phyloP scores from a whole-genome alignment of 2,329 filamentous ascomycete genomes.

The Aspergillus pseudoglaucus region DNA sequence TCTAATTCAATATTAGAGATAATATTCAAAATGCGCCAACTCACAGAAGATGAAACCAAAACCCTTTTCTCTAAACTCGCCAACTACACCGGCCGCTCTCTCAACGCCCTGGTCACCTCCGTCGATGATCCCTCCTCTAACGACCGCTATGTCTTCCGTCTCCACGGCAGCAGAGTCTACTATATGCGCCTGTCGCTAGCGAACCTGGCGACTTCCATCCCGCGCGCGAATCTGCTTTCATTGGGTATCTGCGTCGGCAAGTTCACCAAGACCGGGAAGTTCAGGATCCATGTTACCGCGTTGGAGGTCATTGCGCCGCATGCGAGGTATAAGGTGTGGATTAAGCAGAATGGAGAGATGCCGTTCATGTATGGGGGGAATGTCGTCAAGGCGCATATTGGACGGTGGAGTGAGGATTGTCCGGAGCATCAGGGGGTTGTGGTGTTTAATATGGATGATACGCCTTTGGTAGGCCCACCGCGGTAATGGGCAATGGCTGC shows the following conservation, averaged over 20 bases:
- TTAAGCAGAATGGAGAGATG: constrained; percentile 95
- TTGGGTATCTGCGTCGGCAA: constrained; percentile 90
- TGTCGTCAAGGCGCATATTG: constrained; percentile 74
- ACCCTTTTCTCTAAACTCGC: constrained; percentile 89
- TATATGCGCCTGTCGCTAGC: constrained; percentile 85
- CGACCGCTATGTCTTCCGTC: constrained; percentile 79
- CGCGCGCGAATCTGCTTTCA: constrained; percentile 73
- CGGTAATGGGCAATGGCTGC: too few relatives aligned
- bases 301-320: constrained; percentile 83
- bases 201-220: constrained; percentile 81
- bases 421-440: constrained; percentile 90
- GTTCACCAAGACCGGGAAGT: constrained; percentile 95
- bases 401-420: constrained; percentile 82
- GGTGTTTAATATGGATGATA: constrained; percentile 87
- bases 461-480: too few relatives aligned
- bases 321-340: constrained; percentile 94
- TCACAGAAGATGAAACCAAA: constrained; percentile 61
- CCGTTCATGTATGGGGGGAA: constrained; percentile 94
- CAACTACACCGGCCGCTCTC: constrained; percentile 79
- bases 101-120: constrained; percentile 77
- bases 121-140: constrained; percentile 59
- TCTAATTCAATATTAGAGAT: not conserved
- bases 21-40: constrained; percentile 60
- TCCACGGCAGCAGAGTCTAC: constrained; percentile 78
- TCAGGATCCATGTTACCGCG: constrained; percentile 88